A percentile compares a stretch with the other conserved stretches of the same genome.
phyloP scores from a whole-genome alignment of 805 yeast genomes.

The Starmerella vitae region DNA sequence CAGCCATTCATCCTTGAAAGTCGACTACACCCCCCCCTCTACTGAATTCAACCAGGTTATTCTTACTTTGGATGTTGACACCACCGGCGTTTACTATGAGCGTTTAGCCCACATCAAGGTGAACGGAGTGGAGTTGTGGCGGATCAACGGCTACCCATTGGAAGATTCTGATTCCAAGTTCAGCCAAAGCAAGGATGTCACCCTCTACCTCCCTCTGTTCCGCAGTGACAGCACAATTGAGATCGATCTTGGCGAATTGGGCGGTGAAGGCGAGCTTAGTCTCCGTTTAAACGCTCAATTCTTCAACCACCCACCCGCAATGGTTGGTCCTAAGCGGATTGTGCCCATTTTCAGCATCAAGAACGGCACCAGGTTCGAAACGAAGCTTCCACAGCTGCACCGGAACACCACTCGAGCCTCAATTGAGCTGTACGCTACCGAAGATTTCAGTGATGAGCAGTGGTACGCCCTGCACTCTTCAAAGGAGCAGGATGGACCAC shows the following conservation, averaged over 20 bases:
- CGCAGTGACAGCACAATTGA: slow-evolving; percentile 29
- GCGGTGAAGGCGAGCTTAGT: no score
- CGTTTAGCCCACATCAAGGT: slow-evolving; percentile 34
- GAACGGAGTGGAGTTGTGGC: slow-evolving; percentile 52
- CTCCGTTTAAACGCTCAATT: no score
- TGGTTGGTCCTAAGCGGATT: no score
- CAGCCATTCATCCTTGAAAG: no score
- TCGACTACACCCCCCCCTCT: slow-evolving; percentile 26
- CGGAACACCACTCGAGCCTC: slow-evolving; percentile 45
- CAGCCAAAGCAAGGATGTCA: slow-evolving; percentile 52
- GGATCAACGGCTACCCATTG: slow-evolving; percentile 66
- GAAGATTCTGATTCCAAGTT: slow-evolving; percentile 36
- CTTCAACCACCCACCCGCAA: no score
- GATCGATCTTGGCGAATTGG: slow-evolving; percentile 51
- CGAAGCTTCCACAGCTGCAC: no score
- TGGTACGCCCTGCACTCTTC: slow-evolving; percentile 41
- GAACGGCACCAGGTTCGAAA: no score
- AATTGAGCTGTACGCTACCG: slow-evolving; percentile 49
- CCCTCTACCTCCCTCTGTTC: slow-evolving; percentile 43
- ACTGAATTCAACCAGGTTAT: slow-evolving; percentile 26
- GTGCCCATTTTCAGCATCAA: no score
- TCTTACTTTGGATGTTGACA: slow-evolving; percentile 24
- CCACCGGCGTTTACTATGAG: slow-evolving; percentile 30
- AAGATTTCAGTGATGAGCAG: slow-evolving; percentile 67
- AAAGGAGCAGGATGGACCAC: slow-evolving; percentile 10